Conservation (phyloP, 176 grass and related monocot genomes). For the Carex littledalei region DNA sequence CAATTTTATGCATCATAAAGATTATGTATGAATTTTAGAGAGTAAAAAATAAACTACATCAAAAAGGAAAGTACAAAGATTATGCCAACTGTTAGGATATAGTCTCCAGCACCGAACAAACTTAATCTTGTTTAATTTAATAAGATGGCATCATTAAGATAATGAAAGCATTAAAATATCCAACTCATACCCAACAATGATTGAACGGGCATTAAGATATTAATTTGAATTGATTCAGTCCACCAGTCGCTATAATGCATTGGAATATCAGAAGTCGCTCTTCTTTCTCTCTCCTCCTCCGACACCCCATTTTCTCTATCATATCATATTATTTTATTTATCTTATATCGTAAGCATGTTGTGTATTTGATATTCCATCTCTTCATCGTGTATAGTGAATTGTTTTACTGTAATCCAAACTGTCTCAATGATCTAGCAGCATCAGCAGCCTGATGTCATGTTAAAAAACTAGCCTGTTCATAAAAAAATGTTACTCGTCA, state of each 20-base stretch:
- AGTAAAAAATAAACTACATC: too few species aligned
- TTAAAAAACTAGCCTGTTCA: neutral
- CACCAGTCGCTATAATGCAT: conserved; percentile 1
- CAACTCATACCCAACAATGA: conserved; percentile 18
- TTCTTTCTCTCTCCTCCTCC: neutral
- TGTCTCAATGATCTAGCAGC: neutral
- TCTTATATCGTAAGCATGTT: neutral
- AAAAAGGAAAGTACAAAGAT: too few species aligned
- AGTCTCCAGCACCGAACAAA: neutral
- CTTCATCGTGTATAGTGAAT: neutral
- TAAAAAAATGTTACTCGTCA: neutral
- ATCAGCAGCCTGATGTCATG: neutral
- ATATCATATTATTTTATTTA: neutral
- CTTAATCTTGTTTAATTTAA: neutral
- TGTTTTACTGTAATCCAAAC: neutral
- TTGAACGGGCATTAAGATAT: conserved; percentile 7
- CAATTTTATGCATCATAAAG: too few species aligned
- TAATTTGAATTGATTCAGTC: neutral
- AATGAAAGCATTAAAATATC: conserved; percentile 11
- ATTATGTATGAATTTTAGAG: too few species aligned
- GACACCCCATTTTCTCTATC: neutral
- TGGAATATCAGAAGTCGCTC: neutral
- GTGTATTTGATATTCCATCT: neutral
- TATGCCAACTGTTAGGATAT: too few species aligned
- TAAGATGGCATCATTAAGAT: neutral